Conservation (phyloP, 75 land plant genomes). For the Pseudotsuga menziesii region DNA sequence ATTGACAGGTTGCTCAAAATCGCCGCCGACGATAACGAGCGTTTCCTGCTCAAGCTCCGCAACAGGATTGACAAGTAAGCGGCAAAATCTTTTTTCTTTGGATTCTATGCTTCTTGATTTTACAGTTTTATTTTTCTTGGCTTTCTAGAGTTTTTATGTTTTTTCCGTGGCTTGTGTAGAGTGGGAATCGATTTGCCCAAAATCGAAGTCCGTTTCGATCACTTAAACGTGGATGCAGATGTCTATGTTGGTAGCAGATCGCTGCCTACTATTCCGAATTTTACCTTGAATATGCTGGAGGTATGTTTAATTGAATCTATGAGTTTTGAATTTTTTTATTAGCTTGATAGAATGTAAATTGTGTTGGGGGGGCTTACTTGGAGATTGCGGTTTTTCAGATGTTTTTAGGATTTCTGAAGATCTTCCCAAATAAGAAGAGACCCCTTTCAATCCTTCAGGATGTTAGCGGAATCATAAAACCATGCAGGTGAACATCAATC, state of each 20-base stretch:
- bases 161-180: slow-evolving; percentile 17
- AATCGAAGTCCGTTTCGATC: slow-evolving; percentile 72
- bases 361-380: no score
- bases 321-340: no score
- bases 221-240: slow-evolving; percentile 51
- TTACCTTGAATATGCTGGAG: slow-evolving; percentile 29
- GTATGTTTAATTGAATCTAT: slow-evolving; percentile 12
- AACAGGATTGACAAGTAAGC: slow-evolving; percentile 71
- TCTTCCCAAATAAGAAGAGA: slow-evolving; percentile 44
- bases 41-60: slow-evolving; percentile 53
- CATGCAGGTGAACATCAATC: not conserved
- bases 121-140: no score
- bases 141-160: no score
- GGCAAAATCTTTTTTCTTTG: no score
- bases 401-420: slow-evolving; percentile 11
- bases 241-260: slow-evolving; percentile 60
- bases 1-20: slow-evolving; percentile 67
- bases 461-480: slow-evolving; percentile 40
- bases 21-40: slow-evolving; percentile 87
- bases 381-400: slow-evolving; percentile 15
- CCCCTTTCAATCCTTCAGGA: slow-evolving; percentile 50
- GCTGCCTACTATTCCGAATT: slow-evolving; percentile 57
- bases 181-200: slow-evolving; percentile 77
- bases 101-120: no score
- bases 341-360: no score